Base-by-base conservation (phyloP, 768 basidiomycete genomes). In the Agaricus subrufescens region DNA sequence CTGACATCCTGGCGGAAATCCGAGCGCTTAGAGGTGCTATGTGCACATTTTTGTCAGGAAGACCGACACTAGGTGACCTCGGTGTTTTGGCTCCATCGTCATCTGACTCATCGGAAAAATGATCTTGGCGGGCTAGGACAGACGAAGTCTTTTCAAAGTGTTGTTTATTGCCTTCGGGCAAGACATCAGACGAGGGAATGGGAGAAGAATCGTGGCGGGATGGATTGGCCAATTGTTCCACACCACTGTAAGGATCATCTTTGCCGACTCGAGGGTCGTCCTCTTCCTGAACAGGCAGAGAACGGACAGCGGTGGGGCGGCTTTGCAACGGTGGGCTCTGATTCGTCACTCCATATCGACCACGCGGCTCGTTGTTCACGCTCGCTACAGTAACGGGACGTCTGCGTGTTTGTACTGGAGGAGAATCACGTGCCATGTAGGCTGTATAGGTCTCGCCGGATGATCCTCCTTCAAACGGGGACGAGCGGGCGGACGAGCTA, bases 221-320 rank as follows among this genome's bases (percentile, higher is more conserved):
- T 2, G 62, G 62, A 23, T 73, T 68, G 19, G 73, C 65, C 49
- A 71, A 69, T 42, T 70, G 69, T 52, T 71, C 69, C 15, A 59
- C 63, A 30, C 68, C 64, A 55, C 71, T 67, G 69, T 71, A 72
- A 45, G 69, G 66, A 59, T 70, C 65, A 31, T 72, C 62, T 75
- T 77, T 26, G 68, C 61, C 38, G 61, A 56, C 11, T 69, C 68
- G 15, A 75, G 69, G 48, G 59, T 88, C 86, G 61, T 89, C 87
- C 62, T 89, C 87, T 65, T 90, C 88, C 66, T 91, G 88, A 2
- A 89, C 79, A 19, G 88, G 88, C 26, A 91, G 74, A 14, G 87
- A 87, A 34, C 86, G 77, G 66, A 89, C 87, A 1, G 14, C 45
- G 9, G 88, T 83, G 23, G 83, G 82, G 23, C 85, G 82, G 4